Evolutionary conservation across 164 flowering plant species (phyloP), one percentile per base, ranked within the genome.

Genomic region (Nelumbo lutea): DNA sequence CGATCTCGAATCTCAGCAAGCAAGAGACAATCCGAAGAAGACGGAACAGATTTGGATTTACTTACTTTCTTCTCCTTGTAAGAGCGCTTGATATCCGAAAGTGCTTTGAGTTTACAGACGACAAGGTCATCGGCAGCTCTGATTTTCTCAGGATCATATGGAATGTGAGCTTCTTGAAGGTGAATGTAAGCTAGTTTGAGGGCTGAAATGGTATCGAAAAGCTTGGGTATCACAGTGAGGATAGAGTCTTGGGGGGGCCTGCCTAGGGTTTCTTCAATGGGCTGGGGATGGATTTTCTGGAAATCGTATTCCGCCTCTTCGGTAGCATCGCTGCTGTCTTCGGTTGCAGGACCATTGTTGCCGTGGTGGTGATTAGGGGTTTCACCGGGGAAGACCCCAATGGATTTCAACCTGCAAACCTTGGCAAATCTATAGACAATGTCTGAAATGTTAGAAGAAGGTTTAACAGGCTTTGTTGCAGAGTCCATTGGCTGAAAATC

Each of bases 81-180:
- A 1, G 68, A 72, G 40, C 72, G 78, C 76, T 80, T 87, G 61
- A 82, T 70, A 70, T 71, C 79, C 59, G 75, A 78, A 9, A 87
- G 81, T 1, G 64, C 60, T 51, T 78, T 79, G 15, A 87, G 79
- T 57, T 75, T 43, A 38, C 79, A 61, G 10, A 81, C 75, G 43
- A 85, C 59, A 48, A 66, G 73, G 27, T 77, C 74, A 76, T 87
- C 83, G 6, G 87, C 87, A 67, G 72, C 78, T 63, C 75, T 74
- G 42, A 87, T 80, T 71, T 80, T 82, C 4, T 73, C 79, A 6
- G 86, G 79, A 57, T 79, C 68, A 60, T 80, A 83, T 4, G 85
- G 88, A 63, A 80, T 60, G 59, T 84, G 90, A 66, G 88, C 90
- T 72, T 80, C 77, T 70, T 86, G 90, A 46, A 86, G 82, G 83